Evolutionary conservation across 2,329 filamentous ascomycete genomes (phyloP).

Genomic region (Stenocarpella maydis): DNA sequence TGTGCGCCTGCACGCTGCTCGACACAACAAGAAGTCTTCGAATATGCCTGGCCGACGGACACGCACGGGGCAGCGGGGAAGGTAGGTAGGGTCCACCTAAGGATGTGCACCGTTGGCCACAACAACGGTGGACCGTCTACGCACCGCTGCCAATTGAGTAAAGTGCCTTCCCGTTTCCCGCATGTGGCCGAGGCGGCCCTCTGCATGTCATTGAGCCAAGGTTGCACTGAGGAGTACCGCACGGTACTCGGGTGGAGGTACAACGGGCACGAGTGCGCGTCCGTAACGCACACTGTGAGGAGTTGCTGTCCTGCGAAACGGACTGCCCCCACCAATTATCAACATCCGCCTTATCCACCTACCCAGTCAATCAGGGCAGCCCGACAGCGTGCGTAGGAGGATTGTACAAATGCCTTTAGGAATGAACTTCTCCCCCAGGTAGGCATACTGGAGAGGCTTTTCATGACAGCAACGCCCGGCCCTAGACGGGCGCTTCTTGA

Average conservation of each 20-base stretch:
- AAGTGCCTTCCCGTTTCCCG: conserved; percentile 27
- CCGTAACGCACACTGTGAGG: conserved; percentile 5
- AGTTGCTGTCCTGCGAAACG: not conserved
- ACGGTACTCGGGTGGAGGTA: conserved; percentile 22
- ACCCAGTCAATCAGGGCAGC: not conserved
- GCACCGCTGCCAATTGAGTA: not conserved
- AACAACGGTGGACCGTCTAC: conserved; percentile 32
- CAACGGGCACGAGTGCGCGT: not conserved
- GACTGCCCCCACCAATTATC: conserved; percentile 13
- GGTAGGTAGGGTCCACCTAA: not conserved
- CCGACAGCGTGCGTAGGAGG: not conserved
- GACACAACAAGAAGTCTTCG: not conserved
- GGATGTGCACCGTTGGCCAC: conserved; percentile 21
- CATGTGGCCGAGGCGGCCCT: conserved; percentile 29
- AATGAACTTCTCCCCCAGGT: not conserved
- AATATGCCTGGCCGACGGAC: not conserved
- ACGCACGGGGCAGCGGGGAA: not conserved
- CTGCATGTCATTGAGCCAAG: conserved; percentile 35
- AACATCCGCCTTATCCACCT: conserved; percentile 14
- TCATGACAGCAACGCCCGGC: not conserved
- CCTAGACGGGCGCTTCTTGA: not conserved
- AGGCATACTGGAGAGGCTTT: not conserved
- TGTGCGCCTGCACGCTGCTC: conserved; percentile 14
- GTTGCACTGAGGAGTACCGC: conserved; percentile 31
- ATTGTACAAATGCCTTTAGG: not conserved